Evolutionary conservation across 805 yeast species (phyloP), one percentile per base, ranked within the genome.

Genomic region (Candida fluviatilis): DNA sequence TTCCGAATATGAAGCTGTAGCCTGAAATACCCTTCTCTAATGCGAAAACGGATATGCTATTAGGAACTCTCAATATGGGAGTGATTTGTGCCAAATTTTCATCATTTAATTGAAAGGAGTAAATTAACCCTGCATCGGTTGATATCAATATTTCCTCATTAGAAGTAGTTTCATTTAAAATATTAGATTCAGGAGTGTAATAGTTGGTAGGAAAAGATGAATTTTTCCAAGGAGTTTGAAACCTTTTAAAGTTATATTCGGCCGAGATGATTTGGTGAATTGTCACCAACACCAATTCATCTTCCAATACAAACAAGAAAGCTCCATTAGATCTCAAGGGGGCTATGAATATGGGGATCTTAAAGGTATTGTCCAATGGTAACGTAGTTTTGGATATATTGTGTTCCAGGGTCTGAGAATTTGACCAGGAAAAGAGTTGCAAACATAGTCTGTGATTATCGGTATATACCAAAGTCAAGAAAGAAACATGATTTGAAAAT

Each of bases 231-330:
- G 54, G 37, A 31, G 55, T 10, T 25, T 41, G 34, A 4, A 15
- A 14, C 41, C 40, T 38, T 2, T 45, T 38, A 39, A 73, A 71
- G 18, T 60, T 50, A 37, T 64, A 62, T 35, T 70, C 71, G 0
- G 75, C 80, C 4, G 78, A 71, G 15, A 71, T 50, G 2, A 76
- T 66, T 35, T 73, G 69, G 41, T 71, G 73, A 3, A 69, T 51
- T 4, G 68, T 60, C 2, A 73, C 56, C 0, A 71, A 40, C 4
- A 60, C 48, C 3, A 75, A 36, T 19, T 54, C 56, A 2, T 56
- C 46, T 14, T 61, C 58, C 37, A 55, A 50, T 5, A 73, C 63
- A 40, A 70, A 62, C 15, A 75, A 49, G 23, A 73, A 69, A 8
- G 65, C 55, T 16, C 54, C 54, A 43, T 54, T 55, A 12, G 58